Conservation (phyloP, 305 asterid genomes). For the Fraxinus greggii region DNA sequence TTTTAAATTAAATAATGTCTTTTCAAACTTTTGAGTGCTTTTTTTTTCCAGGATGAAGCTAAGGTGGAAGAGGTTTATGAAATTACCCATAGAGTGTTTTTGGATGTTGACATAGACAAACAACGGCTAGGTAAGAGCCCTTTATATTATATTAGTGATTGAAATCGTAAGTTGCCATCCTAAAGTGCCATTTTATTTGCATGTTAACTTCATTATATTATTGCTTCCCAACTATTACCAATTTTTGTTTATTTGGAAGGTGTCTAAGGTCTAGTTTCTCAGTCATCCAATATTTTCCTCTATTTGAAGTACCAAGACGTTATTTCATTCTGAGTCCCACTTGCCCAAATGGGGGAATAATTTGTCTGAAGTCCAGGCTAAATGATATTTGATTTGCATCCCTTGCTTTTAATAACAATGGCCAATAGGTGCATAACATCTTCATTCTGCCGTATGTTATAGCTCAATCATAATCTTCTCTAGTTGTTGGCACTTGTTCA, state of each 20-base stretch:
- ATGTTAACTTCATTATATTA: background rate
- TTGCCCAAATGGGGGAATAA: background rate
- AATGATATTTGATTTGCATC: background rate
- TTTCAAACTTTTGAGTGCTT: background rate
- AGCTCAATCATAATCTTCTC: background rate
- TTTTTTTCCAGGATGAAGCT: conserved; percentile 44
- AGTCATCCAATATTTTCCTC: background rate
- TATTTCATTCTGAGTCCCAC: background rate
- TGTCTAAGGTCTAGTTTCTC: background rate
- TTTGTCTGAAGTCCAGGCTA: background rate
- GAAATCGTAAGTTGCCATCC: background rate
- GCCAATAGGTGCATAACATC: background rate
- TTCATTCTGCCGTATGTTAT: background rate
- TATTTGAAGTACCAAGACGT: background rate
- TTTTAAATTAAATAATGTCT: background rate
- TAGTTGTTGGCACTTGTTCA: background rate
- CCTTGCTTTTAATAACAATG: background rate
- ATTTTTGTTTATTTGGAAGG: background rate
- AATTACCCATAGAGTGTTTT: conserved; percentile 74
- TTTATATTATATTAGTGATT: background rate
- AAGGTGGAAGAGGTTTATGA: conserved; percentile 59
- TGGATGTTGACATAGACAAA: conserved; percentile 37
- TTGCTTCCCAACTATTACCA: background rate
- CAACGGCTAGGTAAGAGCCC: conserved; percentile 62
- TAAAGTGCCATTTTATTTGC: background rate